Evolutionary conservation across 1,284 basidiomycete species (phyloP).

Genomic region (Apiotrichum mycotoxinovorans): DNA sequence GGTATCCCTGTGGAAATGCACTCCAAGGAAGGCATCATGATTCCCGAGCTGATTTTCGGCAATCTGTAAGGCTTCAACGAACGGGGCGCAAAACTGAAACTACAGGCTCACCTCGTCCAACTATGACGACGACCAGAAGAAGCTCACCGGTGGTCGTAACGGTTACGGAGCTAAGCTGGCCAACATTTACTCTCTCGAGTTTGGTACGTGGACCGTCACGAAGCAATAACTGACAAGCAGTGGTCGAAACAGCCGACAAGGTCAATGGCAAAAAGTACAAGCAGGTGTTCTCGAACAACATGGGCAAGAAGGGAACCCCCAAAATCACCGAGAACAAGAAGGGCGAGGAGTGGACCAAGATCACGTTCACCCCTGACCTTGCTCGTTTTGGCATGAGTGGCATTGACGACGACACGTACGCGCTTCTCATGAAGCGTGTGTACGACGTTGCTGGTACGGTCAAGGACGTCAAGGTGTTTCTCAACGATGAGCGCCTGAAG

Average conservation of each 20-base stretch:
- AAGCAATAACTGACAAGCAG: slow-evolving; percentile 22
- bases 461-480: slow-evolving; percentile 86
- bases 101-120: slow-evolving; percentile 81
- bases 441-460: slow-evolving; percentile 97
- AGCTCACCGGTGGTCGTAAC: slow-evolving; percentile 96
- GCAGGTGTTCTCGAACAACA: slow-evolving; percentile 92
- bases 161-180: slow-evolving; percentile 98
- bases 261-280: slow-evolving; percentile 85
- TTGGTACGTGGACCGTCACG: slow-evolving; percentile 53
- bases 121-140: slow-evolving; percentile 99
- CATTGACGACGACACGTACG: slow-evolving; percentile 88
- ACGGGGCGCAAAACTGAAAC: slow-evolving; percentile 13
- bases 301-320: slow-evolving; percentile 78
- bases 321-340: slow-evolving; percentile 89
- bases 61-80: slow-evolving; percentile 57
- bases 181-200: slow-evolving; percentile 97
- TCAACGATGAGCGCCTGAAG: slow-evolving; percentile 89
- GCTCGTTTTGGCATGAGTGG: slow-evolving; percentile 84
- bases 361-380: slow-evolving; percentile 92
- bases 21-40: slow-evolving; percentile 87
- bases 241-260: slow-evolving; percentile 94
- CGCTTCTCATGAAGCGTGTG: slow-evolving; percentile 88
- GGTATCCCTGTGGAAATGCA: slow-evolving; percentile 98
- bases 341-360: slow-evolving; percentile 87
- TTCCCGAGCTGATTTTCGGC: slow-evolving; percentile 97